Evolutionary conservation across 1,284 basidiomycete genomes (phyloP), one percentile per base, ranked within the genome.

Genomic region (Leccinum fallax): DNA sequence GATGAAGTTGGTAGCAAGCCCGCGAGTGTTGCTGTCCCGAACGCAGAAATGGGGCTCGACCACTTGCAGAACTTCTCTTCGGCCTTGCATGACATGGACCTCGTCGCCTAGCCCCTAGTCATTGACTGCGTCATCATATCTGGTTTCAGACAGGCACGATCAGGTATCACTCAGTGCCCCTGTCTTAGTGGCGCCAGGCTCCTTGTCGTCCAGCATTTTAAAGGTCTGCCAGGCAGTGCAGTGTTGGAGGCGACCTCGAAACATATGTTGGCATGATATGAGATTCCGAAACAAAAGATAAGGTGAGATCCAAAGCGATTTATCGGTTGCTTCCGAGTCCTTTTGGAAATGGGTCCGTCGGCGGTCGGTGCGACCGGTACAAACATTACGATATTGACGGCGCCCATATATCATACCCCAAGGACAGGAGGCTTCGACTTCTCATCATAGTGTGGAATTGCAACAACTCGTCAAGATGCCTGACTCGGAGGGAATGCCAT

Each of bases 211-310:
- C 79, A 85, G 68, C 82, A 88, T 61, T 80, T 83, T 68, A 76
- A 80, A 43, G n/a, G 5, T 43, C n/a, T 19, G 10, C n/a, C 40
- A 43, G 5, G 40, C 40, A 40, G 5, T 38, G 36, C 16, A 43
- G 0, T 43, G 16, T 40, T 34, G 32, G 32, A 34, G 32, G 8
- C 38, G 38, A 38, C 16, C 16, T 40, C 8, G 38, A 16, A 40
- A 40, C 38, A 48, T 83, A 85, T 67, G 76, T 78, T 6, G 89
- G 87, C 10, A 72, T 78, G 16, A 85, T 86, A 6, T 88, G 82
- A 84, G 83, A 89, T 75, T 90, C 83, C 74, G 83, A 89, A 72
- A 88, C 88, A 10, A 88, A 92, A 49, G 87, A 88, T 36, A 36
- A 57, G 89, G 88, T 11, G 89, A 88, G 76, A 77, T 80, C 19